phyloP scores from a whole-genome alignment of 2,329 filamentous ascomycete species.

The Lojkania enalia region DNA sequence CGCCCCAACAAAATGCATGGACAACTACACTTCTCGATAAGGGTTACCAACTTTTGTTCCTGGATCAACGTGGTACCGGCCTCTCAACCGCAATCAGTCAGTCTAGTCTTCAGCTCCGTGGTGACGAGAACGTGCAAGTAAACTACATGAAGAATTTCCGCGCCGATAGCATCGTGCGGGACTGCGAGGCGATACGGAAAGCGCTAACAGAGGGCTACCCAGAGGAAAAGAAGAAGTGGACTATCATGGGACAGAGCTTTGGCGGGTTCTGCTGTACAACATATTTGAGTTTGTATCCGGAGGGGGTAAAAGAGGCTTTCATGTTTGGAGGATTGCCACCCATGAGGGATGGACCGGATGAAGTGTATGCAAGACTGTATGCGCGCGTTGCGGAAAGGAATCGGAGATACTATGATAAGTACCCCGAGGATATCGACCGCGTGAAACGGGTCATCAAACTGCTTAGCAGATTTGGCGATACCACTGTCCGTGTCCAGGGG shows the following conservation, averaged over 20 bases:
- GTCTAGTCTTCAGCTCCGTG: conserved; percentile 67
- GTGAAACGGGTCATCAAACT: conserved; percentile 69
- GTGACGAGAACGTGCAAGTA: conserved; percentile 68
- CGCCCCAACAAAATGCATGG: conserved; percentile 73
- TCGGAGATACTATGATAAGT: conserved; percentile 79
- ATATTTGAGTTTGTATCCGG: conserved; percentile 79
- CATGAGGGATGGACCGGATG: conserved; percentile 69
- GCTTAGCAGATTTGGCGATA: conserved; percentile 59
- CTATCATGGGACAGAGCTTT: conserved; percentile 86
- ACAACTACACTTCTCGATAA: conserved; percentile 72
- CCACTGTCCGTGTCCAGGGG: conserved; percentile 67
- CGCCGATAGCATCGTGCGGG: conserved; percentile 86
- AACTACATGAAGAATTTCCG: conserved; percentile 83
- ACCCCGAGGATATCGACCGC: conserved; percentile 72
- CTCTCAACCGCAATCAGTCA: conserved; percentile 79
- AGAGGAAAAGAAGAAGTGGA: conserved; percentile 75
- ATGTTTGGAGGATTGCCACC: conserved; percentile 83
- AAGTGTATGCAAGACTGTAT: conserved; percentile 75
- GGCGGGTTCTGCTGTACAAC: conserved; percentile 84
- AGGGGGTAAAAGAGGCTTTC: conserved; percentile 79
- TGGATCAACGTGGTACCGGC: conserved; percentile 92
- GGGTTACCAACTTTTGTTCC: conserved; percentile 79
- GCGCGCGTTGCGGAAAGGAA: conserved; percentile 72
- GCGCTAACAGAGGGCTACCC: conserved; percentile 72
- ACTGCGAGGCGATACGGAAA: conserved; percentile 82